Conservation (phyloP, 768 basidiomycete species). For the Suillus clintonianus region DNA sequence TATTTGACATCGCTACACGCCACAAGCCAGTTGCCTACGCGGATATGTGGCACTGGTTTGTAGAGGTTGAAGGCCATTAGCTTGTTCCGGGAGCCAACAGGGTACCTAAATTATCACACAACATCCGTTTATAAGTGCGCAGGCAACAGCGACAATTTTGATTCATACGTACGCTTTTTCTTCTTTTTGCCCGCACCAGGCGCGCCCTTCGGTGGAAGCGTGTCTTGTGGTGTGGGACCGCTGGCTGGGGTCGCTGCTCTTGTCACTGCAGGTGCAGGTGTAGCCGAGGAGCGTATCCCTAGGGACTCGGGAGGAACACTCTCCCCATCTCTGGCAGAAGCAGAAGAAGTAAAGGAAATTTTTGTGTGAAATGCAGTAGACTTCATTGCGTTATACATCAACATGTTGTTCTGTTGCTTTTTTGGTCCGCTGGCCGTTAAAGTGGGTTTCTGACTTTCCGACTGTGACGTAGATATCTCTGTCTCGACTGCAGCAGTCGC, state of each 20-base stretch:
- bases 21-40: background rate
- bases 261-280: conserved; percentile 36
- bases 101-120: conserved; percentile 19
- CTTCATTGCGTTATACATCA: conserved; percentile 78
- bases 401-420: conserved; percentile 66
- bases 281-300: conserved; percentile 31
- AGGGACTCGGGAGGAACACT: conserved; percentile 26
- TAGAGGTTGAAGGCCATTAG: background rate
- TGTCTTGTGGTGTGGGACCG: conserved; percentile 47
- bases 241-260: conserved; percentile 32
- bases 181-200: conserved; percentile 68
- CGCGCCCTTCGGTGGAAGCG: conserved; percentile 43
- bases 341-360: conserved; percentile 47
- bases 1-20: background rate
- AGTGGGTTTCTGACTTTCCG: conserved; percentile 25
- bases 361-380: conserved; percentile 74
- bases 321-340: conserved; percentile 32
- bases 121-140: background rate
- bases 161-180: conserved; percentile 63
- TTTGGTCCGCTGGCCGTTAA: conserved; percentile 37
- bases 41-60: background rate
- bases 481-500: conserved; percentile 21
- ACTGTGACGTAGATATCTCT: conserved; percentile 9
- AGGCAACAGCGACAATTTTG: background rate
- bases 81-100: conserved; percentile 22